Evolutionary conservation across 1,139 yeast species (phyloP), one percentile per base, ranked within the genome.

Genomic region (Yamadazyma mexicana): DNA sequence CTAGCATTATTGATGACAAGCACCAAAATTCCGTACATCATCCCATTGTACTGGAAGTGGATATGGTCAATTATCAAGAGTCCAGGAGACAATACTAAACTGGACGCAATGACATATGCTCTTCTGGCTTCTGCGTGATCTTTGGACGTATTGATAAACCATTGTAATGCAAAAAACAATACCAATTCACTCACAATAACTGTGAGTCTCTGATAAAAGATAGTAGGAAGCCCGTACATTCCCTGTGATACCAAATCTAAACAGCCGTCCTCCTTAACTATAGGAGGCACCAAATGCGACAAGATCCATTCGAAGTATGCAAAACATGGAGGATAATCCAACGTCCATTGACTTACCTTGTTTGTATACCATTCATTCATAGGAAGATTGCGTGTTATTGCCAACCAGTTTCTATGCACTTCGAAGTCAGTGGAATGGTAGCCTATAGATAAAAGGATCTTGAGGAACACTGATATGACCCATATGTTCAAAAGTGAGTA

Each of bases 251-350:
- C 82, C 38, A 92, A 74, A 40, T 79, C 85, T 37, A 92, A 69
- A 52, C 95, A 86, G 0, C 96, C 96, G 59, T 92, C 97, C 0
- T 68, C 59, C 15, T 64, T 68, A 1, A 87, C 95, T 1, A 61
- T 35, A 1, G 54, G 44, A 0, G 97, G 96, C 1, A 87, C 91
- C 42, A 86, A 73, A 38, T 73, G 81, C 0, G 96, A 75, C 40
- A 92, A 59, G 1, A 73, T 31, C 85, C 91, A 88, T 59, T 92
- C 98, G 53, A 92, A 91, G 59, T 88, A 89, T 0, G 98, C 98
- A 61, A 92, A 92, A 56, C 89, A 87, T 1, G 99, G 99, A 5
- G 99, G 98, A 62, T 92, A 92, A 62, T 92, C 98, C 37, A 94
- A 66, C 0, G 98, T 92, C 98, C 98, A 92, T 57, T 86, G 92